Evolutionary conservation across 768 basidiomycete species (phyloP), one percentile per base, ranked within the genome.

Genomic region (Pleurotus cornucopiae): DNA sequence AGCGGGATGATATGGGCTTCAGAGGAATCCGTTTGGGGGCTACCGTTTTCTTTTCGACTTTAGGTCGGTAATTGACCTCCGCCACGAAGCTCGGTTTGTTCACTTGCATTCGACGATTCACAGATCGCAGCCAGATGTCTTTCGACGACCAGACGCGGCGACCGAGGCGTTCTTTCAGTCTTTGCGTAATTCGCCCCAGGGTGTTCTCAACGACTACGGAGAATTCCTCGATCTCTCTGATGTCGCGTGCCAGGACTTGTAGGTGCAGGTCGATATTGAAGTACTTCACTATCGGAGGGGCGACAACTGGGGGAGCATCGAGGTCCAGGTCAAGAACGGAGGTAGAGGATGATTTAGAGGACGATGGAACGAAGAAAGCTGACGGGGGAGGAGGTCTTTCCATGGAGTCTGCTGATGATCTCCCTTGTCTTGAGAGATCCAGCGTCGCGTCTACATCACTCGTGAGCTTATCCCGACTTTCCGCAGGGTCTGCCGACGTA

Each of bases 121-220:
- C 62, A 6, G 54, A 46, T 14, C 58, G 51, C 12, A 90, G 54
- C 62, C 78, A 91, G 2, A 92, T 60, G 54, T 83, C 71, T 66
- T 80, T 83, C 30, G 67, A 74, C 4, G 60, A 66, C 88, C 88
- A 90, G 0, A 91, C 81, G 9, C 90, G 82, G n/a, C 90, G 81
- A 6, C 88, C 88, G n/a, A 91, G 69, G 26, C 81, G 76, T 69
- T 91, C 88, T 69, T 89, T 89, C n/a, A 83, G 56, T 14, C 89
- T 80, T 59, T 85, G 81, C 2, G 73, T 72, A 14, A 73, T 80
- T 7, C 87, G 81, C 4, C 71, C 77, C 5, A 82, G 59, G 2
- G 78, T 69, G n/a, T 70, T 68, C 11, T 67, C 66, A 11, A 84
- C 67, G 30, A 70, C 74, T 2, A 64, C 59, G 38, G 73, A 65